phyloP scores from a whole-genome alignment of 2,329 filamentous ascomycete genomes.

The Rutstroemia sp. region DNA sequence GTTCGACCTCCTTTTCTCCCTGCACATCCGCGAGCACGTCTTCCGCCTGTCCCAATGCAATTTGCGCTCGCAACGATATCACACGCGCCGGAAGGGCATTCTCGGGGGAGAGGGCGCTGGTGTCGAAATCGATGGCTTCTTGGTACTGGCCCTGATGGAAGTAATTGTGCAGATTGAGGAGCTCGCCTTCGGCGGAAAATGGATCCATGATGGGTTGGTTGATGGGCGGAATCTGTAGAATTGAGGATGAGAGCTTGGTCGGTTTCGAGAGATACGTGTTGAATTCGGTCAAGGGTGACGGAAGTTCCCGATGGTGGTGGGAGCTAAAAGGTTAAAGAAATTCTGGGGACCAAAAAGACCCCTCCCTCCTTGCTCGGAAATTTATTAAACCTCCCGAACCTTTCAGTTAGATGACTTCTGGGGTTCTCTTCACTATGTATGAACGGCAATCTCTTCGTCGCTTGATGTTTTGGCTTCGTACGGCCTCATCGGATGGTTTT shows the following conservation, averaged over 20 bases:
- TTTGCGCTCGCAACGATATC: constrained; percentile 72
- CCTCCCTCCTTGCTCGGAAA: too few species aligned
- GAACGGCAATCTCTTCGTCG: not conserved
- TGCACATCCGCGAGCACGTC: constrained; percentile 64
- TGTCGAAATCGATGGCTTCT: constrained; percentile 79
- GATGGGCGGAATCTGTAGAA: constrained; percentile 7
- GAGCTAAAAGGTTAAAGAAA: constrained; percentile 2
- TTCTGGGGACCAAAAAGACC: not conserved
- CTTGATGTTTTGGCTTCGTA: not conserved
- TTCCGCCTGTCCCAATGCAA: constrained; percentile 72
- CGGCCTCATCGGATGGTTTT: not conserved
- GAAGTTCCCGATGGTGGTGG: not conserved
- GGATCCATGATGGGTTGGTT: constrained; percentile 48
- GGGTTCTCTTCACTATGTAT: not conserved
- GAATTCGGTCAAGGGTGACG: constrained; percentile 4
- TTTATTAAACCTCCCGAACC: too few species aligned
- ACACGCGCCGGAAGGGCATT: constrained; percentile 72
- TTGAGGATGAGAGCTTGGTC: not conserved
- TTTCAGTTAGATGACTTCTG: too few species aligned
- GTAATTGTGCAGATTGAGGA: constrained; percentile 64
- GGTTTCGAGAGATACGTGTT: constrained; percentile 16
- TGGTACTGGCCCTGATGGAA: constrained; percentile 80
- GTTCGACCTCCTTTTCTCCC: constrained; percentile 59
- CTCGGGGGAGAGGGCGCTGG: constrained; percentile 65
- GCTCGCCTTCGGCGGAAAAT: constrained; percentile 63